Percentiles rank a stretch among this genome's conserved stretches.
These are phyloP conservation scores for Parmelia sp. DNA, from an alignment of 495 filamentous ascomycete genomes.

Conservation along the genomic window DNA sequence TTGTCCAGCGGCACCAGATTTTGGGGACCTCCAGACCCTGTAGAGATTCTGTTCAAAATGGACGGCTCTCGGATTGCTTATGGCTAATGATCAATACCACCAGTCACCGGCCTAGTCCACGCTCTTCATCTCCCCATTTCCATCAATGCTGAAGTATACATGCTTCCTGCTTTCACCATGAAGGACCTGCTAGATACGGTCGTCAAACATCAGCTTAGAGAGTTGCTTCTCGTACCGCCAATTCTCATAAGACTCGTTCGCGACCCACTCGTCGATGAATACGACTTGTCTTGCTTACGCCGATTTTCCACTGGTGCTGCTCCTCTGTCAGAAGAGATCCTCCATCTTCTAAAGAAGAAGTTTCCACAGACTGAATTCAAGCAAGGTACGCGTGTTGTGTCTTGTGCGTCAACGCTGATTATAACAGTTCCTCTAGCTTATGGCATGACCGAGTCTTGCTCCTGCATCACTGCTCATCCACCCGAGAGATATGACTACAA, in stretches of 20 bases:
- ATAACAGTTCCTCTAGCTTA: conserved; percentile 38
- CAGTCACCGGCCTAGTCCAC: conserved; percentile 52
- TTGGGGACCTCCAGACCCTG: neutral
- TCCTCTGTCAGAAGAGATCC: conserved; percentile 58
- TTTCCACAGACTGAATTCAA: conserved; percentile 61
- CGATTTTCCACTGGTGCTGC: conserved; percentile 56
- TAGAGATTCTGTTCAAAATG: neutral
- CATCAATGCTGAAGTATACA: conserved; percentile 51
- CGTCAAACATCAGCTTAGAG: conserved; percentile 46
- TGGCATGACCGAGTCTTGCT: conserved; percentile 63
- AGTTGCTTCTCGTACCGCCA: conserved; percentile 62
- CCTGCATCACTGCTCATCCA: conserved; percentile 55
- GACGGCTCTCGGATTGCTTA: neutral
- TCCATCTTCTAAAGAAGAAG: conserved; percentile 48
- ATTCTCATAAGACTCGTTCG: conserved; percentile 62
- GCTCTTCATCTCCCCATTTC: conserved; percentile 53
- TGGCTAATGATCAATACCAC: conserved; percentile 14
- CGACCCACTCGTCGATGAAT: conserved; percentile 55
- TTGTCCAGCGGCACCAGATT: no score
- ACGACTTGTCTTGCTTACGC: conserved; percentile 48
- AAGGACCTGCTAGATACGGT: conserved; percentile 50
- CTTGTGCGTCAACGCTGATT: no score
- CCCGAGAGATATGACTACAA: conserved; percentile 48
- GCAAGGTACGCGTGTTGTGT: conserved; percentile 32
- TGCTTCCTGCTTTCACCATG: conserved; percentile 55